These are phyloP conservation scores for Rhynchosporium secalis DNA, from an alignment of 2,329 filamentous ascomycete species.

Conservation along the genomic window DNA sequence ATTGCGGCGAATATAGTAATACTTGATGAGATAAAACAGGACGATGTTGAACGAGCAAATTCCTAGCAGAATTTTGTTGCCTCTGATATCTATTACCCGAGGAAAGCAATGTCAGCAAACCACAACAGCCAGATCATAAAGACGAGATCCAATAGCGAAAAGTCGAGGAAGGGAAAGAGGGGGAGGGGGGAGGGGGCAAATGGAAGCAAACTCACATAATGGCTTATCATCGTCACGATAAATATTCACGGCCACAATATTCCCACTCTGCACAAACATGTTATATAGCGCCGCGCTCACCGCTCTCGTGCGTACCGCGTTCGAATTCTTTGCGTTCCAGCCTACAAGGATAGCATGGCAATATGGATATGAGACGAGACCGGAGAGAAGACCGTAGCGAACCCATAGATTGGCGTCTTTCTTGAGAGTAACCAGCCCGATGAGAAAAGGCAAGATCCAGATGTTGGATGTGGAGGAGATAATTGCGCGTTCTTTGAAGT, in stretches of 20 bases:
- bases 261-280: slow-evolving; percentile 49
- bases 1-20: slow-evolving; percentile 50
- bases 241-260: slow-evolving; percentile 40
- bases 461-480: slow-evolving; percentile 13
- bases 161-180: background rate
- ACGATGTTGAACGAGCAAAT: slow-evolving; percentile 49
- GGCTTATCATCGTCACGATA: slow-evolving; percentile 49
- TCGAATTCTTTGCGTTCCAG: slow-evolving; percentile 57
- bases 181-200: background rate
- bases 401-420: slow-evolving; percentile 37
- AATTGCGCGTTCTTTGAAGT: slow-evolving; percentile 18
- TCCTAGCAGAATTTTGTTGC: slow-evolving; percentile 56
- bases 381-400: slow-evolving; percentile 39
- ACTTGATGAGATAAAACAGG: slow-evolving; percentile 47
- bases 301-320: slow-evolving; percentile 60
- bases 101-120: background rate
- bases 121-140: too few relatives aligned
- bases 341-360: slow-evolving; percentile 49
- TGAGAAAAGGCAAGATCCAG: slow-evolving; percentile 42
- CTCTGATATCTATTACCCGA: slow-evolving; percentile 43
- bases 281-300: slow-evolving; percentile 65
- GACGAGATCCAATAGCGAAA: background rate
- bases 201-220: slow-evolving; percentile 37
- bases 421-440: slow-evolving; percentile 32
- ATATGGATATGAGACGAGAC: slow-evolving; percentile 20